Base-by-base conservation (phyloP, 2,329 filamentous ascomycete species). In the Niveomyces coronatus region DNA sequence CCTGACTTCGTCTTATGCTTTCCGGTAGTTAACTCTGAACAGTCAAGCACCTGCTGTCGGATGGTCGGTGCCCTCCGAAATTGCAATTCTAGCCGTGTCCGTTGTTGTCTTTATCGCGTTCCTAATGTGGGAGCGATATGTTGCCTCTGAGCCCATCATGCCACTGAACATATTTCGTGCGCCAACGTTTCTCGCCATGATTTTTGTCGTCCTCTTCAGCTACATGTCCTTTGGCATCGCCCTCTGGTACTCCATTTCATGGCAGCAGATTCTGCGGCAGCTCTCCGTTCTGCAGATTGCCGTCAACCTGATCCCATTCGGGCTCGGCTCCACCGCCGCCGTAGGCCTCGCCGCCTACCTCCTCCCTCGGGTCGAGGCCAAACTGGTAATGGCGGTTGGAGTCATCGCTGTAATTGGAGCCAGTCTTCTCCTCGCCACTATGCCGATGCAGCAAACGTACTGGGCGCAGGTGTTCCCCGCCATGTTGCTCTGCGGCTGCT, bases 141-240 rank as follows among this genome's bases (percentile, higher is more conserved):
- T 52, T 24, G 57, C 63, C 2, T 43, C 44, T 3, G 49, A 62
- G 0, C 65, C 66, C 0, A 67, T 71, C 17, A 56, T 70, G 53
- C 67, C 68, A 0, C 44, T 70, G 1, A 52, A 52, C 4, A 63
- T 70, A 11, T 71, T 64, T 40, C 52, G 49, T 17, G 58, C 64
- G 0, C 65, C 65, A 1, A 64, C 63, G 0, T 68, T 71, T 44
- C 47, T 52, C 0, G 51, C 59, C 0, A 44, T 71, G 3, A 55
- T 70, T 3, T 47, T 65, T 3, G 63, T 65, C 9, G 58, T 65
- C 2, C 49, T 68, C 2, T 46, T 69, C 6, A 60, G 54, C 20
- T 70, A 65, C 49, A 71, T 70, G 66, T 55, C 61, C 1, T 54
- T 66, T 11, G 65, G 66, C 0, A 67, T 64, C n/a, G 49, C 58